Evolutionary conservation across 305 asterid genomes (phyloP), one percentile per base, ranked within the genome.

Genomic region (Euphrasia arctica): DNA sequence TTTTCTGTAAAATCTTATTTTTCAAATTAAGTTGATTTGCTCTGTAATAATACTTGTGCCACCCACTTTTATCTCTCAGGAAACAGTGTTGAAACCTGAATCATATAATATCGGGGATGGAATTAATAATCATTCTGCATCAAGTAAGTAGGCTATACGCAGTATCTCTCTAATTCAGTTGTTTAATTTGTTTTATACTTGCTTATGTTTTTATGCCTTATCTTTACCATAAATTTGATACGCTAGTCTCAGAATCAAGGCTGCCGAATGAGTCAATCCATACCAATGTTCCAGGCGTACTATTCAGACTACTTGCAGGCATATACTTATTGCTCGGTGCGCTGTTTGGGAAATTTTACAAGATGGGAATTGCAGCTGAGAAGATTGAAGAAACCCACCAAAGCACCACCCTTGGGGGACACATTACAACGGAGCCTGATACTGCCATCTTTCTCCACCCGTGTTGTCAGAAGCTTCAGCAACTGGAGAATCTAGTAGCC

Each of bases 401-500:
- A 39, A 72, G 72, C 56, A 50, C 70, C 56, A 41, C 69, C 12
- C 76, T 79, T 75, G 39, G 36, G 72, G 65, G 57, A 78, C 77
- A 64, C 68, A 55, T 15, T 39, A 41, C 65, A 66, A 74, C 72
- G 31, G 74, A n/a, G 62, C 69, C 66, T 42, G 75, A 67, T 58
- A 77, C 73, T 13, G 80, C 60, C 69, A 83, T 80, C 61, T 80
- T 80, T 58, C 81, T 83, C 62, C 84, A 86, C 64, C 95, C 94
- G 57, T 93, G 91, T 66, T 83, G 83, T 77, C 81, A 90, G 84
- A 93, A 86, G 76, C 74, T 93, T 86, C 95, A 88, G 76, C 90
- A 80, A 63, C 77, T 94, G 58, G 99, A 88, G 77, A 72, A 81
- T 58, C 67, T 77, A 54, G 96, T 94, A 47, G 67, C 86, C 50